Evolutionary conservation across 2,329 filamentous ascomycete species (phyloP).

Genomic region (Neonectria magnoliae): DNA sequence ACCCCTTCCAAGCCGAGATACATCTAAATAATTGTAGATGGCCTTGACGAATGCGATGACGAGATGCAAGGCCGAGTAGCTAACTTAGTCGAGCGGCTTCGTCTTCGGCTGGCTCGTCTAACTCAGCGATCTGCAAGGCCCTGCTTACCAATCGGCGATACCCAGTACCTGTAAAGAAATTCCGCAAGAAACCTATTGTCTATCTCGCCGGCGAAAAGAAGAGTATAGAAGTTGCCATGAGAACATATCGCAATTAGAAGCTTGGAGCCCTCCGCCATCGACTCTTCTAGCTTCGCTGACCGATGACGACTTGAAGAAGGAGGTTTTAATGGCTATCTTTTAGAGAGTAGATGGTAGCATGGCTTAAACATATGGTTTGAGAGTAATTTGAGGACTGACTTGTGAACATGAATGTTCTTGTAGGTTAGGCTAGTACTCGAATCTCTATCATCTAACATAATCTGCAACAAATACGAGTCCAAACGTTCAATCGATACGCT

Average conservation of each 20-base stretch:
- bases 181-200: neutral
- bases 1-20: neutral
- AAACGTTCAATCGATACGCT: conserved; percentile 35
- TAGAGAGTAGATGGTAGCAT: conserved; percentile 9
- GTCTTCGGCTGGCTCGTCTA: neutral
- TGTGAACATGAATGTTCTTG: conserved; percentile 10
- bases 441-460: neutral
- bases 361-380: neutral
- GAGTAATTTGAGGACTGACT: neutral
- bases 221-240: neutral
- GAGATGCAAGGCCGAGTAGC: too few species aligned
- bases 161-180: neutral
- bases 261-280: neutral
- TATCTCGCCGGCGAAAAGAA: conserved; percentile 8
- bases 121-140: conserved; percentile 4
- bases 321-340: neutral
- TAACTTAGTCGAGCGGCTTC: neutral
- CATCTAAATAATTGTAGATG: conserved; percentile 4
- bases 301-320: neutral
- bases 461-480: conserved; percentile 25
- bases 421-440: conserved; percentile 7
- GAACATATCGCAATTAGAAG: neutral
- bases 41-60: too few species aligned
- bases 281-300: neutral
- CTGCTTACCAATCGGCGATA: neutral